Conservation (phyloP, 768 basidiomycete species). For the Cytidiella melzeri region DNA sequence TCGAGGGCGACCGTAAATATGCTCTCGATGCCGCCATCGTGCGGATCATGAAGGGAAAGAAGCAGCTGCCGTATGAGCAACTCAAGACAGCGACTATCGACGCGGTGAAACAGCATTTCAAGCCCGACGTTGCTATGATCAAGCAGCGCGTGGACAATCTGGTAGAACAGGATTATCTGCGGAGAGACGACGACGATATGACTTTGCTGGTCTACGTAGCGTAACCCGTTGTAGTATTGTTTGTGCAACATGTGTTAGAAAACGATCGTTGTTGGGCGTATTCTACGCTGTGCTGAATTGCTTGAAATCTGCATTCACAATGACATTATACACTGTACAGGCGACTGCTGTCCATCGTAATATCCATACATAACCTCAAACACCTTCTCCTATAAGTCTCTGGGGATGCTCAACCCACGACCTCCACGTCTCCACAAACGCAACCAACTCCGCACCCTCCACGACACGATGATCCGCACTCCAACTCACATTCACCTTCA, state of each 20-base stretch:
- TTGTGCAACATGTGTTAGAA: not conserved
- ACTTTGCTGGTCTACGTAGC: constrained; percentile 79
- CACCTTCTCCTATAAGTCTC: constrained; percentile 51
- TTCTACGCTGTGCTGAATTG: too few species aligned
- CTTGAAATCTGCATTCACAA: too few species aligned
- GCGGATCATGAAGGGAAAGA: constrained; percentile 90
- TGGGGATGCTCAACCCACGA: constrained; percentile 71
- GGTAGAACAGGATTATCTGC: constrained; percentile 84
- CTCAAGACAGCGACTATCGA: constrained; percentile 81
- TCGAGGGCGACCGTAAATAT: constrained; percentile 82
- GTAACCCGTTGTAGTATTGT: constrained; percentile 23
- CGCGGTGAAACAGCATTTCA: constrained; percentile 83
- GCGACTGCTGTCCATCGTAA: not conserved
- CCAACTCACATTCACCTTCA: constrained; percentile 70
- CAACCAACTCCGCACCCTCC: constrained; percentile 85
- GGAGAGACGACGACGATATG: constrained; percentile 66
- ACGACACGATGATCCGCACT: constrained; percentile 83
- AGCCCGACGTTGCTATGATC: constrained; percentile 77
- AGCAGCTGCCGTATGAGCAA: constrained; percentile 73
- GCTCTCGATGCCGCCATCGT: constrained; percentile 94
- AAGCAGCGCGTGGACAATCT: constrained; percentile 78
- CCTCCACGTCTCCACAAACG: constrained; percentile 84
- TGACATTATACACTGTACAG: too few species aligned
- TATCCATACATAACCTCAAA: constrained; percentile 21
- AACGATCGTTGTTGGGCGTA: too few species aligned